These are phyloP conservation scores for Ramalina intermedia DNA, from an alignment of 495 filamentous ascomycete species.

Conservation along the genomic window DNA sequence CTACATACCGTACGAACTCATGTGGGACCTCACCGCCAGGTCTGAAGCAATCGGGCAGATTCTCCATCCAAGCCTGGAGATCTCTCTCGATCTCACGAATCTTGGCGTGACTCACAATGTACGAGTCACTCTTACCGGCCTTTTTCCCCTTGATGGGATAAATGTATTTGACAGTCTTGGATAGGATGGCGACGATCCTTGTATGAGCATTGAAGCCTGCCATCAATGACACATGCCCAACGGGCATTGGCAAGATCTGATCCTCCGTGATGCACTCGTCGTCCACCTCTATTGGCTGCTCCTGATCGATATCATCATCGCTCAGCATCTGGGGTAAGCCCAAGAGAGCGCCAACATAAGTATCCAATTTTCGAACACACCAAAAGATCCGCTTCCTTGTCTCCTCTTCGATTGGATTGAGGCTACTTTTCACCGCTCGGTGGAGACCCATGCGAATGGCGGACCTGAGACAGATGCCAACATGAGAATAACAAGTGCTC, in stretches of 20 bases:
- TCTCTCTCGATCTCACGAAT: slow-evolving; percentile 86
- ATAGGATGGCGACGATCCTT: slow-evolving; percentile 56
- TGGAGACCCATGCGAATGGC: slow-evolving; percentile 80
- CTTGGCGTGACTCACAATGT: slow-evolving; percentile 75
- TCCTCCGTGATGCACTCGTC: slow-evolving; percentile 79
- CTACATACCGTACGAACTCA: slow-evolving; percentile 58
- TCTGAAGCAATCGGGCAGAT: slow-evolving; percentile 57
- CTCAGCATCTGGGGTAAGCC: slow-evolving; percentile 75
- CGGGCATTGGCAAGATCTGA: slow-evolving; percentile 56
- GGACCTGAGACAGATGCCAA: slow-evolving; percentile 79
- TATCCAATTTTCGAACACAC: slow-evolving; percentile 85
- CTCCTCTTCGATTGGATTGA: slow-evolving; percentile 76
- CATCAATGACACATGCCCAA: slow-evolving; percentile 60
- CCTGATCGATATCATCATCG: slow-evolving; percentile 86
- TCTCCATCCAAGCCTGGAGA: slow-evolving; percentile 70
- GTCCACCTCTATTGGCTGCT: slow-evolving; percentile 70
- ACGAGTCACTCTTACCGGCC: slow-evolving; percentile 43
- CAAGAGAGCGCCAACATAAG: slow-evolving; percentile 77
- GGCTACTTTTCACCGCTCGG: slow-evolving; percentile 56
- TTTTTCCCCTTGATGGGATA: slow-evolving; percentile 72
- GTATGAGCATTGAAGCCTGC: slow-evolving; percentile 78
- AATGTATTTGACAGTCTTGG: slow-evolving; percentile 76
- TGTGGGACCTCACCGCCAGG: slow-evolving; percentile 60
- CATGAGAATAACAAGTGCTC: slow-evolving; percentile 84
- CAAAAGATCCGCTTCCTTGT: slow-evolving; percentile 78